Percentiles rank a stretch among this genome's conserved stretches.
phyloP scores from a whole-genome alignment of 1,139 yeast genomes.

The Kurtzmaniella natalensis region DNA sequence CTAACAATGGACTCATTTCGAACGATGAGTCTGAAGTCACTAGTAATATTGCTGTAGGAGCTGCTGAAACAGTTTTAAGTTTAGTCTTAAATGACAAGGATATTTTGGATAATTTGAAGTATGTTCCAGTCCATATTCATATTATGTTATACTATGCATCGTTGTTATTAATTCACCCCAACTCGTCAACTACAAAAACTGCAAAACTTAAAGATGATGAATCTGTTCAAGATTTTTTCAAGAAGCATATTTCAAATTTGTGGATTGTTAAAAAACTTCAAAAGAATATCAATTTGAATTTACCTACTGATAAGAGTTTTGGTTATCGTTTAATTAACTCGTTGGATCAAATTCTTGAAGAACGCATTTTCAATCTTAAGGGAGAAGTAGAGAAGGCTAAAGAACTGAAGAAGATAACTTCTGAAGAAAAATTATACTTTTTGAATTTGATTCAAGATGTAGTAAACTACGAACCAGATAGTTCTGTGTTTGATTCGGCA shows the following conservation, averaged over 20 bases:
- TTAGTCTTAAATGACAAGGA: constrained; percentile 58
- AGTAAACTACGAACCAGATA: constrained; percentile 15
- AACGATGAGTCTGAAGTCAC: constrained; percentile 32
- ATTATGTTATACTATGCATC: constrained; percentile 71
- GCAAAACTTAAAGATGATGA: constrained; percentile 26
- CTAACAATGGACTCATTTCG: constrained; percentile 33
- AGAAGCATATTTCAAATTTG: constrained; percentile 23
- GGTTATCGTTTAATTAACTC: constrained; percentile 46
- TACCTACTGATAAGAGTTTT: constrained; percentile 52
- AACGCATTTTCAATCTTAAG: constrained; percentile 22
- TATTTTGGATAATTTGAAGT: constrained; percentile 51
- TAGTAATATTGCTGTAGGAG: constrained; percentile 52
- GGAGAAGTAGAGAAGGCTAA: constrained; percentile 6
- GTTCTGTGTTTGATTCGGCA: constrained; percentile 13
- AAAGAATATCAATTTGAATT: constrained; percentile 37
- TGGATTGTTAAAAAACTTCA: constrained; percentile 37
- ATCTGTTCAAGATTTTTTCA: constrained; percentile 15
- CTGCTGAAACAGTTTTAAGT: constrained; percentile 61
- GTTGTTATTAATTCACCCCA: constrained; percentile 47
- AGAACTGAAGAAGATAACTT: constrained; percentile 4
- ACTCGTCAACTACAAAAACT: not conserved
- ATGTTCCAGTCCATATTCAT: constrained; percentile 69
- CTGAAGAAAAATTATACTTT: constrained; percentile 7
- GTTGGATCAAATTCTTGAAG: constrained; percentile 41
- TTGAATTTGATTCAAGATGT: constrained; percentile 12